Evolutionary conservation across 768 basidiomycete genomes (phyloP), one percentile per base, ranked within the genome.

Genomic region (Leccinum broughii): DNA sequence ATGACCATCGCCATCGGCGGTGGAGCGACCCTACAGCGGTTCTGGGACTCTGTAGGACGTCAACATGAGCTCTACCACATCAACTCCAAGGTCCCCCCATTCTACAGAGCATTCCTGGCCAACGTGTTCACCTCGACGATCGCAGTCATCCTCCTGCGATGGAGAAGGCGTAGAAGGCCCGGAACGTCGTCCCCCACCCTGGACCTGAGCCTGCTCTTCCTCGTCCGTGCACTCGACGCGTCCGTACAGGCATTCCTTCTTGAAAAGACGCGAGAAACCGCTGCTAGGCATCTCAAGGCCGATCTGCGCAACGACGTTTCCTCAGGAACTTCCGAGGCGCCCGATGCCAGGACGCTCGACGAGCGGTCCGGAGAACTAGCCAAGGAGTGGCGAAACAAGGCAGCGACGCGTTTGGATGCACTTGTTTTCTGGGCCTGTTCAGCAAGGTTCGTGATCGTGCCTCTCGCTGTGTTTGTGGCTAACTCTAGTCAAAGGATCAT

Each of bases 391-490:
- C 70, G 76, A 37, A 71, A 65, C 58, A 65, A 57, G 26, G 57
- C 81, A 61, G 77, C 82, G 1, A 81, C 78, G 0, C 79, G 78
- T 50, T 68, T 91, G 22, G 91, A 92, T 67, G 85, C 86, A 0
- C 66, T 91, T 11, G 74, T 89, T 13, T 92, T 93, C 66, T 92
- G 90, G 90, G 83, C 82, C 14, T 85, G 85, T 65, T 89, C 88
- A 60, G 87, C 89, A 34, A 85, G 90, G 90, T 90, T 61, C 32
- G 78, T 72, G 39, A 49, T 13, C 3, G 20, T 55, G 11, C 57
- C 50, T 46, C 35, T 7, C 13, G 14, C 26, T 11, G 39, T 44
- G n/a, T 51, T 44, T 46, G 7, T 2, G 6, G 35, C 20, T 15
- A 28, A 34, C 37, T 50, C 57, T 26, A 61, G 34, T 24, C 22